phyloP scores from a whole-genome alignment of 257 asterid species.

The Forsythia viridissima region DNA sequence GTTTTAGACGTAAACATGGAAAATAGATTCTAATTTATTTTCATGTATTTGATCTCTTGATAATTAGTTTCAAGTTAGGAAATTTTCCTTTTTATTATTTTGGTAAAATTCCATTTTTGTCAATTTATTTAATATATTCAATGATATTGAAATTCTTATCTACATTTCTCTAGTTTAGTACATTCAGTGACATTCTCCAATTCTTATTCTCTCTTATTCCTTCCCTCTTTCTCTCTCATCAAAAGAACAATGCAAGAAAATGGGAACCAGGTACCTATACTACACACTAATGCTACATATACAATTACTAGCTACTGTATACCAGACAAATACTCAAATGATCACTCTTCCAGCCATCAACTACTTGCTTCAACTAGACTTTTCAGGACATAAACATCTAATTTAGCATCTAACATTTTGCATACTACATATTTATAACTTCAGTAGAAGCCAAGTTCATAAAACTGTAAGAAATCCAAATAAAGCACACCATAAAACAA shows the following conservation, averaged over 20 bases:
- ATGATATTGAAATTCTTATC: neutral
- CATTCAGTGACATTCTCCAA: neutral
- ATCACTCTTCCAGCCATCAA: neutral
- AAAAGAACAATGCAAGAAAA: neutral
- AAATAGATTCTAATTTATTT: neutral
- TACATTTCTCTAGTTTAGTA: neutral
- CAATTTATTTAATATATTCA: neutral
- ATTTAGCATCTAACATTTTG: neutral
- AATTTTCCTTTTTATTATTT: neutral
- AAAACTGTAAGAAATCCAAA: neutral
- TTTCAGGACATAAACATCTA: neutral
- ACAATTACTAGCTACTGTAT: neutral
- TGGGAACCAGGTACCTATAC: neutral
- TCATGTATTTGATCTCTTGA: neutral
- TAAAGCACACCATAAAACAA: neutral
- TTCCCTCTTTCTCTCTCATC: neutral
- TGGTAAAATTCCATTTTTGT: neutral
- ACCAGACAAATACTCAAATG: neutral
- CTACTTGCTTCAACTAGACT: neutral
- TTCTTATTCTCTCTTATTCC: neutral
- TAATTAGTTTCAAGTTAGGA: neutral
- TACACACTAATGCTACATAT: neutral
- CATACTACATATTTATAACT: neutral
- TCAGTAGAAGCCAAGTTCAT: neutral
- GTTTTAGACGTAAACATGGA: neutral